phyloP scores from a whole-genome alignment of 306 rosid species.

The Mucuna pruriens region DNA sequence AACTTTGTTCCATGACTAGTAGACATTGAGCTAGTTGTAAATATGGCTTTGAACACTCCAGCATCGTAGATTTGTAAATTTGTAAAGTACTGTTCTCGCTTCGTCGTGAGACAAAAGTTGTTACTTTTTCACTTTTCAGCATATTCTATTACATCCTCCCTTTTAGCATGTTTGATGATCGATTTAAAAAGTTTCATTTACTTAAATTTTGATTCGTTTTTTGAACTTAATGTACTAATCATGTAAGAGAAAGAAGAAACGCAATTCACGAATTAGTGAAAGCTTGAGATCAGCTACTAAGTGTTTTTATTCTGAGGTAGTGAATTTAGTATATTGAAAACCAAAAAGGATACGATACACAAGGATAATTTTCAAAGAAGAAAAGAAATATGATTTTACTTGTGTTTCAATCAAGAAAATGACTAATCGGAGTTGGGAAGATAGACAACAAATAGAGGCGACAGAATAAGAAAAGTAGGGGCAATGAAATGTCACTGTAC shows the following conservation, averaged over 20 bases:
- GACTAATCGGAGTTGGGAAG: not conserved
- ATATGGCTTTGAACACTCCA: not conserved
- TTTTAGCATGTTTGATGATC: not conserved
- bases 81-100: not conserved
- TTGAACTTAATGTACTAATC: not conserved
- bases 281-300: not conserved
- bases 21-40: not conserved
- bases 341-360: not conserved
- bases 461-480: not conserved
- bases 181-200: not conserved
- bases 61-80: too few relatives aligned
- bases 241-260: not conserved
- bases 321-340: not conserved
- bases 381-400: not conserved
- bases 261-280: not conserved
- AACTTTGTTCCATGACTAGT: not conserved
- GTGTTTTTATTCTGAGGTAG: not conserved
- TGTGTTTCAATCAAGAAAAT: conserved; percentile 4
- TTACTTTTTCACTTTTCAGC: not conserved
- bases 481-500: conserved; percentile 43
- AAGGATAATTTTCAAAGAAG: not conserved
- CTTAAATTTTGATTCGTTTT: not conserved
- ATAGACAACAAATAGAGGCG: not conserved
- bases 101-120: not conserved
- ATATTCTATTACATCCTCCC: not conserved